phyloP scores from a whole-genome alignment of 2,329 filamentous ascomycete genomes.

The Penicillium sp. region DNA sequence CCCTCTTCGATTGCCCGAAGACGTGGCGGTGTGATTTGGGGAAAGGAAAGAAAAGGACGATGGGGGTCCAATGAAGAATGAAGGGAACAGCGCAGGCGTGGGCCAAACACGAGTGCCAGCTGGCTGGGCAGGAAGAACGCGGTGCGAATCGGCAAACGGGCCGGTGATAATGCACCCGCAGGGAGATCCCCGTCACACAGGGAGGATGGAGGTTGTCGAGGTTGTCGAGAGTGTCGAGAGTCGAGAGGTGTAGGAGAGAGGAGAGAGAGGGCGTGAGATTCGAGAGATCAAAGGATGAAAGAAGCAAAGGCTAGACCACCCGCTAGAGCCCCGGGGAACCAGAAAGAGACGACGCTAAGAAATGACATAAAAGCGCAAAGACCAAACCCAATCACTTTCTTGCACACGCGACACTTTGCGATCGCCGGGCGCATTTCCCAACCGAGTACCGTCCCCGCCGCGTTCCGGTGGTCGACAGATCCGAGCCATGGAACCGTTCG shows the following conservation, averaged over 20 bases:
- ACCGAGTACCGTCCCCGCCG: conserved; percentile 9
- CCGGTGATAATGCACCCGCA: conserved; percentile 18
- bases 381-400: background rate
- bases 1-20: conserved; percentile 4
- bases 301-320: background rate
- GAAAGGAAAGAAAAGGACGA: conserved; percentile 3
- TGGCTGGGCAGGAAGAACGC: conserved; percentile 23
- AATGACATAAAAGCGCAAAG: background rate
- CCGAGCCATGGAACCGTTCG: conserved; percentile 5
- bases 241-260: conserved; percentile 2
- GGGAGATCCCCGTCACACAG: conserved; percentile 14
- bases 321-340: background rate
- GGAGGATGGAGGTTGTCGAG: background rate
- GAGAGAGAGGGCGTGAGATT: background rate
- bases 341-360: background rate
- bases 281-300: background rate
- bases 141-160: conserved; percentile 22
- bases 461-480: conserved; percentile 22
- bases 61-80: conserved; percentile 2
- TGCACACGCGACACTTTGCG: conserved; percentile 11
- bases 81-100: conserved; percentile 13
- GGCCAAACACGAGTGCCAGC: conserved; percentile 20
- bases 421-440: background rate
- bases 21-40: conserved; percentile 22
- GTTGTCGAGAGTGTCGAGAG: background rate